These are phyloP conservation scores for Kwoniella mangroviensis DNA, from an alignment of 768 basidiomycete species.

Conservation along the genomic window DNA sequence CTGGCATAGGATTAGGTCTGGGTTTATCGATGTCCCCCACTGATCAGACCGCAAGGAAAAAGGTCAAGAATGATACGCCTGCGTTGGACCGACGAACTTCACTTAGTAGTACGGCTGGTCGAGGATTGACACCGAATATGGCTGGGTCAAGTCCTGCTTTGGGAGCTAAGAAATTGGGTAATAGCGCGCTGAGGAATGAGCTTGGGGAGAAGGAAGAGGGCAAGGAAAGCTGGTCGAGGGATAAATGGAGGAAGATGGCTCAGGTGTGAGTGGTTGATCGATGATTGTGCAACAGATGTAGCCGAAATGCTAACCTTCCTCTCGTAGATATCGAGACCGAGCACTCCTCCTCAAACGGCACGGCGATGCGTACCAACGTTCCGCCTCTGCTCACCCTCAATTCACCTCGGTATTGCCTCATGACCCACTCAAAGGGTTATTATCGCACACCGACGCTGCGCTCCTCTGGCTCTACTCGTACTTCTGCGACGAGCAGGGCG, in stretches of 20 bases:
- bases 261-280: conserved; percentile 23
- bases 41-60: background rate
- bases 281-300: background rate
- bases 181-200: conserved; percentile 27
- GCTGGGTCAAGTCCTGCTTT: background rate
- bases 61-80: conserved; percentile 4
- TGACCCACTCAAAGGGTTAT: conserved; percentile 40
- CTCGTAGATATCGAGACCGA: conserved; percentile 33
- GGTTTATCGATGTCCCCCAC: conserved; percentile 21
- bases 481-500: conserved; percentile 45
- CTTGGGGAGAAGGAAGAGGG: conserved; percentile 18
- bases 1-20: conserved; percentile 39
- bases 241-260: conserved; percentile 34
- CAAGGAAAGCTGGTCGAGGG: conserved; percentile 34
- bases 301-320: background rate
- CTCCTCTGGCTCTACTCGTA: conserved; percentile 48
- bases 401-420: conserved; percentile 24
- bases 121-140: conserved; percentile 11
- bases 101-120: background rate
- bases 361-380: conserved; percentile 44
- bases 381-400: conserved; percentile 26
- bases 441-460: conserved; percentile 47
- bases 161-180: conserved; percentile 11
- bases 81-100: conserved; percentile 6
- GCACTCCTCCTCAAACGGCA: conserved; percentile 45